Conservation (phyloP, 371 early-diverging fungal species). For the Mucor lusitanicus region DNA sequence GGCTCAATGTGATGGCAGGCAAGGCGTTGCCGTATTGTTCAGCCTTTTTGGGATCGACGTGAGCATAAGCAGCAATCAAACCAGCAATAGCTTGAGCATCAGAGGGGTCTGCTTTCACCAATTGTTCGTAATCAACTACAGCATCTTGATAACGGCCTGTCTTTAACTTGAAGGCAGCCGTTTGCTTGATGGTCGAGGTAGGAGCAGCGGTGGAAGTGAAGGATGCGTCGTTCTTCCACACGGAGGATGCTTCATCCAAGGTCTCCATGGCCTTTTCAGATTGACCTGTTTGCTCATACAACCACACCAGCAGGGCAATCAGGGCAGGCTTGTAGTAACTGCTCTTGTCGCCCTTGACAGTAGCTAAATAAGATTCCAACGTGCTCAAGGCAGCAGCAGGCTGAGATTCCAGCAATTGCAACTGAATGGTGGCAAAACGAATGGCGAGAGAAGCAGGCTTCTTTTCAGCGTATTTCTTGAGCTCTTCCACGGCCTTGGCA, state of each 20-base stretch:
- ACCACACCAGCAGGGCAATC: conserved; percentile 70
- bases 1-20: conserved; percentile 46
- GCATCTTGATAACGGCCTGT: conserved; percentile 64
- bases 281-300: conserved; percentile 68
- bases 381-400: conserved; percentile 54
- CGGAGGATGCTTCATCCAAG: conserved; percentile 57
- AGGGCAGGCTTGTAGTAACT: conserved; percentile 60
- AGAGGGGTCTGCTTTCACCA: conserved; percentile 69
- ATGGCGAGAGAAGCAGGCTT: conserved; percentile 59
- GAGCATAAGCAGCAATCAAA: conserved; percentile 67
- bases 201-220: conserved; percentile 23
- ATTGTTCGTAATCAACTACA: conserved; percentile 67
- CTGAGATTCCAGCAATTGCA: conserved; percentile 59
- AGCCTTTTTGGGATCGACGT: conserved; percentile 66
- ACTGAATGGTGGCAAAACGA: conserved; percentile 67
- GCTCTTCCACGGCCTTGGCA: conserved; percentile 60
- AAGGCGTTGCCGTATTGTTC: conserved; percentile 68
- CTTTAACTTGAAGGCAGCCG: conserved; percentile 72
- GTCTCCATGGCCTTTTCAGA: conserved; percentile 59
- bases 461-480: conserved; percentile 46
- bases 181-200: conserved; percentile 61
- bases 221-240: conserved; percentile 53
- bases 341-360: conserved; percentile 26
- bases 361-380: conserved; percentile 46
- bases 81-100: conserved; percentile 72